Percentiles rank a stretch among this genome's conserved stretches.
Evolutionary conservation across 2,329 filamentous ascomycete genomes (phyloP).

Genomic region (Aspergillus sp.): DNA sequence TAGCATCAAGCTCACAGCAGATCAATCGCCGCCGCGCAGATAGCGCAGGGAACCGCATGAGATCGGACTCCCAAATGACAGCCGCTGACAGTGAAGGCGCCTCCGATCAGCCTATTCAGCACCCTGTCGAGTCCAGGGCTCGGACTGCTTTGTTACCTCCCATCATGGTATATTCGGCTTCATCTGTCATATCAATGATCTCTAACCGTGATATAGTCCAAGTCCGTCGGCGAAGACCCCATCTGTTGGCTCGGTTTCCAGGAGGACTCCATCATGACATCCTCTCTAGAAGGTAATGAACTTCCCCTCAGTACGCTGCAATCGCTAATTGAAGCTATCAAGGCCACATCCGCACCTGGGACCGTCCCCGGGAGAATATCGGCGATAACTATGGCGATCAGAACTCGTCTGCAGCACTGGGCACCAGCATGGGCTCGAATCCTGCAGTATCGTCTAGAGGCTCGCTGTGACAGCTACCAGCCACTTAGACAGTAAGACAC

Average conservation of each 20-base stretch:
- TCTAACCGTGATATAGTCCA: conserved; percentile 61
- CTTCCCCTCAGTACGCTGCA: conserved; percentile 19
- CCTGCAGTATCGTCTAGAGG: conserved; percentile 23
- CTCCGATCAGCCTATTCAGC: conserved; percentile 67
- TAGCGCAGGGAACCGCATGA: conserved; percentile 62
- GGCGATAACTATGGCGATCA: conserved; percentile 29
- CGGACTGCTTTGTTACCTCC: conserved; percentile 86
- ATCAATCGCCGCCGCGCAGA: conserved; percentile 66
- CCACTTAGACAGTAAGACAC: not conserved
- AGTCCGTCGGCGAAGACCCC: conserved; percentile 82
- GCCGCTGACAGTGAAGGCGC: conserved; percentile 40
- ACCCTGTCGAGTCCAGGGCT: conserved; percentile 82
- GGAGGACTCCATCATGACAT: conserved; percentile 88
- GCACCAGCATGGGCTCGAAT: conserved; percentile 23
- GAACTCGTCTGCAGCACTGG: conserved; percentile 24
- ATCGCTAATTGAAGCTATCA: conserved; percentile 40
- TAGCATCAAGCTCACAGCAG: conserved; percentile 32
- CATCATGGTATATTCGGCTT: conserved; percentile 69
- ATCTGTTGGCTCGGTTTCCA: conserved; percentile 92
- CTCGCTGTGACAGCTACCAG: conserved; percentile 20
- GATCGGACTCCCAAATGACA: conserved; percentile 73
- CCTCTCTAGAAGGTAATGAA: conserved; percentile 80
- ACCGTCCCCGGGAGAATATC: conserved; percentile 60
- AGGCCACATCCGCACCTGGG: conserved; percentile 79
- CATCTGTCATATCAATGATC: not conserved